These are phyloP conservation scores for Linaria vulgaris DNA, from an alignment of 257 asterid genomes.

Conservation along the genomic window DNA sequence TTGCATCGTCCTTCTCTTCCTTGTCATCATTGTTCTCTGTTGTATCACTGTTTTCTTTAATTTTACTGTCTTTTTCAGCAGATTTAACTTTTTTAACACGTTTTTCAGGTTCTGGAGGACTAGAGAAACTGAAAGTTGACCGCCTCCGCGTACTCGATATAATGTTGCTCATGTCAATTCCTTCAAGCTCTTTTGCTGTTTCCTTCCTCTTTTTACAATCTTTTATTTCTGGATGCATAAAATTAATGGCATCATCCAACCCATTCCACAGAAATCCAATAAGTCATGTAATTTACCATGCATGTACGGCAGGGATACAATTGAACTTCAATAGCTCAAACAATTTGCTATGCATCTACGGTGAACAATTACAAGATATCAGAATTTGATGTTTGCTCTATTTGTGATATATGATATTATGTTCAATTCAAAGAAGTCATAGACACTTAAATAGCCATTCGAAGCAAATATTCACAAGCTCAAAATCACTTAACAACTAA, in stretches of 20 bases:
- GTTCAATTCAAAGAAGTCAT: neutral
- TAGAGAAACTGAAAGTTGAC: slow-evolving; percentile 61
- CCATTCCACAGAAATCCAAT: neutral
- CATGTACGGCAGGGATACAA: neutral
- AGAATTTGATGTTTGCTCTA: neutral
- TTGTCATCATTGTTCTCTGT: slow-evolving; percentile 13
- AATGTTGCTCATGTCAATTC: slow-evolving; percentile 89
- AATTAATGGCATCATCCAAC: slow-evolving; percentile 30
- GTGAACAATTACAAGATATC: neutral
- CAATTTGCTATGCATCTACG: neutral
- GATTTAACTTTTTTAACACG: slow-evolving; percentile 36
- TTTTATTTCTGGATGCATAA: slow-evolving; percentile 61
- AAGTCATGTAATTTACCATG: neutral
- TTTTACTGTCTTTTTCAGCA: slow-evolving; percentile 38
- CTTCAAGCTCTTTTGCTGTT: slow-evolving; percentile 91
- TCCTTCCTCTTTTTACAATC: slow-evolving; percentile 86
- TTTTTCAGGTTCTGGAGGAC: slow-evolving; percentile 50
- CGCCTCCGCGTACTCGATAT: slow-evolving; percentile 90
- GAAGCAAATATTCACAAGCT: neutral
- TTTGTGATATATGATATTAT: neutral
- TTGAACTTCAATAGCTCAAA: neutral
- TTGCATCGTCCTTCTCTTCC: neutral
- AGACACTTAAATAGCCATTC: slow-evolving; percentile 11
- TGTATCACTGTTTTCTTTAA: slow-evolving; percentile 27
- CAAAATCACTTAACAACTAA: neutral